Conservation (phyloP, 306 rosid genomes). For the Rosa lucieae region DNA sequence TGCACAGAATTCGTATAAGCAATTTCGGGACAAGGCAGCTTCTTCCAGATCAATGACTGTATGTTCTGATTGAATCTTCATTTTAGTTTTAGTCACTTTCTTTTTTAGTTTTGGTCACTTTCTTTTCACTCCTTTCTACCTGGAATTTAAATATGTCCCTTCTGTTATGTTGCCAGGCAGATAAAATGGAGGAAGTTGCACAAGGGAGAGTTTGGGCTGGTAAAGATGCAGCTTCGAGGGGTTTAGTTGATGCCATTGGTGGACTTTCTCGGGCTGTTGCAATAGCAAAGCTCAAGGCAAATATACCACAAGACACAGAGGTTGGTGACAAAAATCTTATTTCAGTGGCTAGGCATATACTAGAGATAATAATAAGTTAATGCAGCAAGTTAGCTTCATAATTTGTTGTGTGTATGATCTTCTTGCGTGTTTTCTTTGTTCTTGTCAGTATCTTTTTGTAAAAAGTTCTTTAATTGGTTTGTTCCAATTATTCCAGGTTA, state of each 20-base stretch:
- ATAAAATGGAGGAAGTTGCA: too few relatives aligned
- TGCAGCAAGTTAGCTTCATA: background rate
- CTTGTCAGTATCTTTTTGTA: background rate
- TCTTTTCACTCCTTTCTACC: too few relatives aligned
- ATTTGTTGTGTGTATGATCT: background rate
- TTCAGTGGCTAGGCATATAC: background rate
- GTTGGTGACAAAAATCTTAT: constrained; percentile 24
- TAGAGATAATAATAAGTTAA: background rate
- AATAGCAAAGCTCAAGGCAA: constrained; percentile 85
- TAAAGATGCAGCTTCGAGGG: constrained; percentile 72
- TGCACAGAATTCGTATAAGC: too few relatives aligned
- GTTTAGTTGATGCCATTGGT: constrained; percentile 93
- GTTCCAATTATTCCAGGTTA: constrained; percentile 50
- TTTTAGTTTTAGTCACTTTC: too few relatives aligned
- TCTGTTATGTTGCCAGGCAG: too few relatives aligned
- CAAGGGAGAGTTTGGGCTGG: constrained; percentile 47
- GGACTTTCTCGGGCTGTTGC: constrained; percentile 92
- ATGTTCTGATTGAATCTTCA: too few relatives aligned
- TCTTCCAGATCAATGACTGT: too few relatives aligned
- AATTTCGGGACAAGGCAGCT: too few relatives aligned
- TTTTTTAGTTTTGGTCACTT: too few relatives aligned
- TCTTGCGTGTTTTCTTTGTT: background rate
- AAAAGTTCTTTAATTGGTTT: background rate
- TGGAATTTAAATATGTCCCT: too few relatives aligned
- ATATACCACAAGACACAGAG: constrained; percentile 82